A percentile compares a stretch with the other conserved stretches of the same genome.
These are phyloP conservation scores for Kitagawia praeruptora DNA, from an alignment of 129 eudicot species.

Conservation along the genomic window DNA sequence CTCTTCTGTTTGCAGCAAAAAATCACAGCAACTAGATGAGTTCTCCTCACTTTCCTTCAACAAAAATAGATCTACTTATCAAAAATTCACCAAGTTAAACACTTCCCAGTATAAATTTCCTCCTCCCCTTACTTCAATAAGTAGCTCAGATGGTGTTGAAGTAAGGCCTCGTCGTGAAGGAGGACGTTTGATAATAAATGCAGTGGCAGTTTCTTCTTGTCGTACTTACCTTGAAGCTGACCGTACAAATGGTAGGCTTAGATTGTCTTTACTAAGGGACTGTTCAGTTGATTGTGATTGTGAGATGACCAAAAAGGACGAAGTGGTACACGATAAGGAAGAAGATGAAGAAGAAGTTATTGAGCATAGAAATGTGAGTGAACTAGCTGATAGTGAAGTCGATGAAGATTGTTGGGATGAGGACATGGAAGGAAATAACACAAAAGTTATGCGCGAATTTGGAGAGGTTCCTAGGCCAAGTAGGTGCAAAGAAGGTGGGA, in stretches of 20 bases:
- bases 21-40: constrained; percentile 8
- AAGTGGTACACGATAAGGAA: not conserved
- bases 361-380: constrained; percentile 16
- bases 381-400: constrained; percentile 7
- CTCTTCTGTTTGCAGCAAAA: no score
- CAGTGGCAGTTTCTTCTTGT: constrained; percentile 36
- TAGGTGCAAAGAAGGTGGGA: constrained; percentile 48
- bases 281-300: constrained; percentile 5
- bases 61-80: not conserved
- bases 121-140: constrained; percentile 70
- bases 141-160: constrained; percentile 46
- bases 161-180: constrained; percentile 62
- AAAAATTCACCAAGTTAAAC: constrained; percentile 32
- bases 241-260: constrained; percentile 63
- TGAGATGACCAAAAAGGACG: not conserved
- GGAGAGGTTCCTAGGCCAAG: constrained; percentile 20
- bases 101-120: constrained; percentile 34
- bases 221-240: constrained; percentile 44
- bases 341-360: constrained; percentile 8
- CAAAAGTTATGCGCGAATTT: constrained; percentile 20
- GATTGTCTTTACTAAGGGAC: constrained; percentile 36
- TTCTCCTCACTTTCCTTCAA: constrained; percentile 2
- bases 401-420: constrained; percentile 16
- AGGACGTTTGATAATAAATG: constrained; percentile 66
- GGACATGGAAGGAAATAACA: constrained; percentile 22